A percentile compares a stretch with the other conserved stretches of the same genome.
Evolutionary conservation across 257 asterid species (phyloP).

Genomic region (Solanum pinnatisectum): DNA sequence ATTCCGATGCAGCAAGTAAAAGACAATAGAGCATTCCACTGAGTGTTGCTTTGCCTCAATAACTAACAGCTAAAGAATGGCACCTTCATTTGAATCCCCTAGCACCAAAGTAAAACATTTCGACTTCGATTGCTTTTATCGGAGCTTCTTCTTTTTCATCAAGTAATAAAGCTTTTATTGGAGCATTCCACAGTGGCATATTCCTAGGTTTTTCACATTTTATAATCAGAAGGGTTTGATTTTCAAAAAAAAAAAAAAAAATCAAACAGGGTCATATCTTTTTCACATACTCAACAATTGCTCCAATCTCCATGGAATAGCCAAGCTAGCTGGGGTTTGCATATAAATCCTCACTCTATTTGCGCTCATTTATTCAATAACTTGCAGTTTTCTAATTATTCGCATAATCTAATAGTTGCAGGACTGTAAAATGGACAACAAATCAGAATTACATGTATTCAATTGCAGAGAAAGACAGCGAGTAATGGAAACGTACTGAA

Average conservation of each 20-base stretch:
- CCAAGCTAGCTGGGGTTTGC: background rate
- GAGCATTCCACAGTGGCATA: background rate
- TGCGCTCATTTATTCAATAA: background rate
- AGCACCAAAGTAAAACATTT: background rate
- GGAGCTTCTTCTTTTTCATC: background rate
- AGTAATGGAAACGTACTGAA: conserved; percentile 39
- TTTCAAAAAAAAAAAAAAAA: background rate
- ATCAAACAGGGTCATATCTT: background rate
- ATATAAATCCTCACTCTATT: background rate
- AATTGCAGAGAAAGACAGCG: background rate
- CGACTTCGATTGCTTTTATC: background rate
- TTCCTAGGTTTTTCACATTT: background rate
- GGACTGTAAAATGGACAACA: background rate
- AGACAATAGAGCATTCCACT: background rate
- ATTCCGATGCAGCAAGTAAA: background rate
- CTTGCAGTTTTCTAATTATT: background rate
- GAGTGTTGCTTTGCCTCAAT: background rate
- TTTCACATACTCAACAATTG: background rate
- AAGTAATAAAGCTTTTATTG: background rate
- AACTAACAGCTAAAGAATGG: background rate
- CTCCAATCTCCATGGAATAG: background rate
- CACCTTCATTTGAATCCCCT: background rate
- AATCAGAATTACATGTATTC: background rate
- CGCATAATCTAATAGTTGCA: background rate
- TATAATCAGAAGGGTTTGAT: background rate